Conservation (phyloP, 2,329 filamentous ascomycete species). For the Ramichloridium luteum region DNA sequence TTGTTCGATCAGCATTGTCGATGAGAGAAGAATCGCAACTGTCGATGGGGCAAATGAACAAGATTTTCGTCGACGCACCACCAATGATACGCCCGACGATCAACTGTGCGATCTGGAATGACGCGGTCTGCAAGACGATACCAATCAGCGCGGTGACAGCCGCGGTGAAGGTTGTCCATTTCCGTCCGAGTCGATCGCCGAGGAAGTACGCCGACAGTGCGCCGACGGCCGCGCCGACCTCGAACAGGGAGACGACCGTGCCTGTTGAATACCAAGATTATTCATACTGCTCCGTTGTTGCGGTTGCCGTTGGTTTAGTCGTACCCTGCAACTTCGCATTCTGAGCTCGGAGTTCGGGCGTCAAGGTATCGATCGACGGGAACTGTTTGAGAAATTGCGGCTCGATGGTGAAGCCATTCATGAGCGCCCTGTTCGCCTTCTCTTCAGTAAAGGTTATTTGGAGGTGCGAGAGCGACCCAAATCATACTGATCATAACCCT, state of each 20-base stretch:
- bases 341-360: conserved; percentile 8
- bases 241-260: conserved; percentile 23
- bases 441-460: no score
- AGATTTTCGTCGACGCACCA: no score
- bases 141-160: conserved; percentile 29
- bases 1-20: no score
- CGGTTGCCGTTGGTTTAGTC: not conserved
- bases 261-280: conserved; percentile 8
- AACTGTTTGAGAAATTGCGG: conserved; percentile 29
- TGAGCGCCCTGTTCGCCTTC: conserved; percentile 27
- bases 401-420: conserved; percentile 32
- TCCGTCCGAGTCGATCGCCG: conserved; percentile 31
- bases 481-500: not conserved
- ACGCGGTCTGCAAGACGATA: conserved; percentile 27
- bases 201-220: conserved; percentile 29
- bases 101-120: conserved; percentile 34
- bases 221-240: conserved; percentile 18
- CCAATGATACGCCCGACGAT: conserved; percentile 41
- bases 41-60: no score
- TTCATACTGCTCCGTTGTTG: not conserved
- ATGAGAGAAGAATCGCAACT: no score
- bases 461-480: conserved; percentile 10
- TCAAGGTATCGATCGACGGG: conserved; percentile 25
- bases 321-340: conserved; percentile 18
- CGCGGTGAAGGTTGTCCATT: conserved; percentile 30